phyloP scores from a whole-genome alignment of 371 early-diverging fungal species.

The Rhizopus delemar region DNA sequence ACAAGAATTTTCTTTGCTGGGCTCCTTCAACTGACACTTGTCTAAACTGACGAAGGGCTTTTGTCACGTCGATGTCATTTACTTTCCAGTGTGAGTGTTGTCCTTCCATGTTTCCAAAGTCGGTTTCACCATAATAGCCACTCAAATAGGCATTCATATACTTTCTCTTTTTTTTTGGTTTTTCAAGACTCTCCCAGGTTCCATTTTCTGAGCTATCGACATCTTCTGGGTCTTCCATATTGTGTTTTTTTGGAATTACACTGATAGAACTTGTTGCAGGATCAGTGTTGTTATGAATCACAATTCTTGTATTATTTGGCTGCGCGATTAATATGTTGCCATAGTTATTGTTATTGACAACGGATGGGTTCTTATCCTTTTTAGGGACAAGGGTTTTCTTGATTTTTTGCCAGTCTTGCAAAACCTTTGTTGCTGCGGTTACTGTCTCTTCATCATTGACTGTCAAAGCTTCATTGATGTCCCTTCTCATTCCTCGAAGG shows the following conservation, averaged over 20 bases:
- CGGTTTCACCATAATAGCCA: constrained; percentile 9
- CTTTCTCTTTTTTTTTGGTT: constrained; percentile 11
- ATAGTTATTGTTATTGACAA: constrained; percentile 7
- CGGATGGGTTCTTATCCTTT: not conserved
- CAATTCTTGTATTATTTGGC: constrained; percentile 2
- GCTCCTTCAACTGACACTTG: constrained; percentile 10
- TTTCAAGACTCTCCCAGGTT: constrained; percentile 7
- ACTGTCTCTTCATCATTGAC: constrained; percentile 2
- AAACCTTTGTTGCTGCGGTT: constrained; percentile 1
- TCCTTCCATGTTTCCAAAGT: constrained; percentile 6
- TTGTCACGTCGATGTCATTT: not conserved
- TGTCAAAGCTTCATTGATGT: constrained; percentile 5
- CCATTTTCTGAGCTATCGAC: constrained; percentile 6
- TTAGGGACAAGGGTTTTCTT: constrained; percentile 5
- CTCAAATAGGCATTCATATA: constrained; percentile 7
- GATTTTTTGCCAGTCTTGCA: constrained; percentile 1
- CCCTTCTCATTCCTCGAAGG: not conserved
- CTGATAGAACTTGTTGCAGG: constrained; percentile 5
- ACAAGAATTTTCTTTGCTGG: constrained; percentile 10
- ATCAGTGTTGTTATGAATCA: constrained; percentile 7
- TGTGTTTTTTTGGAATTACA: constrained; percentile 3
- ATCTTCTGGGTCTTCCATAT: not conserved
- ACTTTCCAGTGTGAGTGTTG: not conserved
- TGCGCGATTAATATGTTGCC: constrained; percentile 11
- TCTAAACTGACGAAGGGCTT: not conserved